These are phyloP conservation scores for Globisporangium nagaii DNA, from an alignment of 352 stramenopile species.

Conservation along the genomic window DNA sequence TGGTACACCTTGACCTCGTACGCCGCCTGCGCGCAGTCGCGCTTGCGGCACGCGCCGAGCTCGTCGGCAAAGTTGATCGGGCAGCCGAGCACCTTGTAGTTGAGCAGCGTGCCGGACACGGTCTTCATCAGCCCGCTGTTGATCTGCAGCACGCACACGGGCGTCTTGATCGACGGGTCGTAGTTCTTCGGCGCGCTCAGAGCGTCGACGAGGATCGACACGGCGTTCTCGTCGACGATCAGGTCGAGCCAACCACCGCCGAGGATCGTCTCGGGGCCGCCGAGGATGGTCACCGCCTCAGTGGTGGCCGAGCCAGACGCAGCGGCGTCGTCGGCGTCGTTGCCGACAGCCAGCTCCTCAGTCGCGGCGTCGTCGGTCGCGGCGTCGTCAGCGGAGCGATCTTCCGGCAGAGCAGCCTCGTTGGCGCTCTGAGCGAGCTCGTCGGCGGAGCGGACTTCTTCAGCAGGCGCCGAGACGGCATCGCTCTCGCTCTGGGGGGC, in stretches of 20 bases:
- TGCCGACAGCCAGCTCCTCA: not conserved
- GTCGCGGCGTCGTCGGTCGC: not conserved
- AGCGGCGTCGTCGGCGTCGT: not conserved
- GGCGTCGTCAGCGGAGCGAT: not conserved
- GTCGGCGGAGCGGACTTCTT: not conserved
- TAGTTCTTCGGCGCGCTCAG: slow-evolving; percentile 26
- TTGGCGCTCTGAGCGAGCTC: slow-evolving; percentile 3
- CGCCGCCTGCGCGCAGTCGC: slow-evolving; percentile 25
- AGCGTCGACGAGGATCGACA: slow-evolving; percentile 27
- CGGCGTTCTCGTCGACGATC: not conserved
- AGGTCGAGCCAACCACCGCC: slow-evolving; percentile 4
- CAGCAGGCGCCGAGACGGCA: not conserved
- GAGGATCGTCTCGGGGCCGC: not conserved
- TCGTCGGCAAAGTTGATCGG: slow-evolving; percentile 23
- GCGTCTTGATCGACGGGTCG: slow-evolving; percentile 17
- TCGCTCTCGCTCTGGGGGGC: no score
- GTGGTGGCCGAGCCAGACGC: not conserved
- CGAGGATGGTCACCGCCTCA: not conserved
- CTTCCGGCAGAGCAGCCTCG: not conserved
- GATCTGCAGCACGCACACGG: slow-evolving; percentile 36
- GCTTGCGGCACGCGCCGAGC: slow-evolving; percentile 33
- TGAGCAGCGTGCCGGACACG: slow-evolving; percentile 48
- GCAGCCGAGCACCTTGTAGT: slow-evolving; percentile 51
- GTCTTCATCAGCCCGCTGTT: slow-evolving; percentile 30
- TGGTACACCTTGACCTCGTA: slow-evolving; percentile 37